phyloP scores from a whole-genome alignment of 768 basidiomycete genomes.

The Naganishia onofrii region DNA sequence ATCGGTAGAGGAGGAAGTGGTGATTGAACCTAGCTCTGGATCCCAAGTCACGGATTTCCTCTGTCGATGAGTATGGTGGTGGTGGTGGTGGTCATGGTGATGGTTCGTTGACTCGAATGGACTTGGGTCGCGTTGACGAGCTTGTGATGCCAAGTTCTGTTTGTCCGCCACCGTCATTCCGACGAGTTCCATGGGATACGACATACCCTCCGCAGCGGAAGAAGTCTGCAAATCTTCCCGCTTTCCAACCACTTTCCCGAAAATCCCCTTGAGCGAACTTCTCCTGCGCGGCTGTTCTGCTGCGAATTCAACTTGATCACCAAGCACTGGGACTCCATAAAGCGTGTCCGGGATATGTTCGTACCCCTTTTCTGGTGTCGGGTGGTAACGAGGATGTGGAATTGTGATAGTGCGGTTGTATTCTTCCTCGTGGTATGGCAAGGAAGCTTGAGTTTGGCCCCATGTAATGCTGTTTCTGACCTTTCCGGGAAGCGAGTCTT shows the following conservation, averaged over 20 bases:
- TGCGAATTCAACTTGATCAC: slow-evolving; percentile 7
- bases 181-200: slow-evolving; percentile 7
- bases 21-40: background rate
- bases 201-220: too few species aligned
- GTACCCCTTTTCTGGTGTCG: slow-evolving; percentile 10
- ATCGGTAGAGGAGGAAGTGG: slow-evolving; percentile 6
- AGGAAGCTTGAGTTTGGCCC: background rate
- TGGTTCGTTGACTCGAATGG: too few species aligned
- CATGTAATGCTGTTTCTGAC: background rate
- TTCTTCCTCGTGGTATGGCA: slow-evolving; percentile 17
- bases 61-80: background rate
- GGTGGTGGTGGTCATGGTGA: background rate
- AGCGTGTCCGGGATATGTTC: background rate
- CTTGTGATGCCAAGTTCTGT: slow-evolving; percentile 1
- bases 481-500: background rate
- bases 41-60: slow-evolving; percentile 14
- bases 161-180: background rate
- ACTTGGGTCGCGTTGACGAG: background rate
- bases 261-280: background rate
- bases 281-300: background rate
- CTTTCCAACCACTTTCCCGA: background rate
- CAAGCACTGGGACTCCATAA: slow-evolving; percentile 8
- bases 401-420: background rate
- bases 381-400: background rate
- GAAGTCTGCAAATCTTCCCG: background rate